These are phyloP conservation scores for Meira nashicola DNA, from an alignment of 1,284 basidiomycete genomes.

Conservation along the genomic window DNA sequence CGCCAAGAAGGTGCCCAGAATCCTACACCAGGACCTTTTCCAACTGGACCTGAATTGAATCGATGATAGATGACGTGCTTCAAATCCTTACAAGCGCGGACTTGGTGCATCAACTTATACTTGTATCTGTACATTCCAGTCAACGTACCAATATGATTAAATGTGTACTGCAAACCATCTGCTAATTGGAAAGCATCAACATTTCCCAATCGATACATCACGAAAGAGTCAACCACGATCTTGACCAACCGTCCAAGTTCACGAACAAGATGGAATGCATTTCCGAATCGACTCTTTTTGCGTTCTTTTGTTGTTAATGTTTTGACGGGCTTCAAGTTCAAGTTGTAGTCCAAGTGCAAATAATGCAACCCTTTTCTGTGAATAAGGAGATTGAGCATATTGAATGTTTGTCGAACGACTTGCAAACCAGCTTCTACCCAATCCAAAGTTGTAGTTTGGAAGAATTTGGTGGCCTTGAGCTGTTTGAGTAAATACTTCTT, in stretches of 20 bases:
- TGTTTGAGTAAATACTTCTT: constrained; percentile 96
- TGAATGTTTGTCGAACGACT: constrained; percentile 97
- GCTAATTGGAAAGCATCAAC: constrained; percentile 99
- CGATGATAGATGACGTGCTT: constrained; percentile 76
- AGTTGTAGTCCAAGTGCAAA: constrained; percentile 85
- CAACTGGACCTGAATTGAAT: constrained; percentile 98
- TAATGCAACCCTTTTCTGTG: constrained; percentile 99
- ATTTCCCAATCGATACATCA: constrained; percentile 96
- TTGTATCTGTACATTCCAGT: constrained; percentile 99
- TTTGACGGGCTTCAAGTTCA: constrained; percentile 96
- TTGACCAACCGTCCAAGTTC: constrained; percentile 96
- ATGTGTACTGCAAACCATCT: constrained; percentile 96
- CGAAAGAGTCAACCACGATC: constrained; percentile 95
- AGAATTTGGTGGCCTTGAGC: constrained; percentile 97
- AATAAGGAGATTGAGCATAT: constrained; percentile 97
- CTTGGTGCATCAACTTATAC: constrained; percentile 99
- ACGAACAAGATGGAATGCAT: constrained; percentile 94
- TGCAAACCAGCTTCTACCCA: constrained; percentile 99
- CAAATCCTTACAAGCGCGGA: constrained; percentile 97
- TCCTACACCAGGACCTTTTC: constrained; percentile 96
- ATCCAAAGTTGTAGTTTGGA: constrained; percentile 94
- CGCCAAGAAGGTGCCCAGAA: constrained; percentile 99
- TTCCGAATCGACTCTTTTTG: constrained; percentile 99
- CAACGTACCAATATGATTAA: constrained; percentile 92
- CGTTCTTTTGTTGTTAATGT: constrained; percentile 98